Conservation (phyloP, 2,329 filamentous ascomycete species). For the Atkinsonella hypoxylon region DNA sequence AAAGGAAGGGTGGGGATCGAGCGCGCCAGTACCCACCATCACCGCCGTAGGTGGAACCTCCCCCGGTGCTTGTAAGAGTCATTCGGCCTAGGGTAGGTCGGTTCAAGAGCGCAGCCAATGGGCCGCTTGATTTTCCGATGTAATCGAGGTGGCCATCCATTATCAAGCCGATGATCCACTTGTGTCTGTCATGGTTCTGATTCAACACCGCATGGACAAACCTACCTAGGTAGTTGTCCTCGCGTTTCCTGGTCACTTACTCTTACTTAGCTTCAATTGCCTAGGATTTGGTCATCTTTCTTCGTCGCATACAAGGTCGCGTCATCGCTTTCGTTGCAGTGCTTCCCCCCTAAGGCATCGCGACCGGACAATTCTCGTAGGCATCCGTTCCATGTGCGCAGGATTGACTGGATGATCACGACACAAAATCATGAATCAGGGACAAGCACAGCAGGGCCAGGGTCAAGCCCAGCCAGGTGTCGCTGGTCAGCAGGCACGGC, state of each 20-base stretch:
- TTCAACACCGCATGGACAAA: no score
- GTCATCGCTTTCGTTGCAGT: background rate
- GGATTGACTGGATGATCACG: background rate
- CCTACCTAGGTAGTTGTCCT: no score
- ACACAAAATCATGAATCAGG: conserved; percentile 14
- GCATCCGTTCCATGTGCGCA: background rate
- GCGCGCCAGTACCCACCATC: no score
- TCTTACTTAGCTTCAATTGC: background rate
- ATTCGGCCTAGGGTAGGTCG: no score
- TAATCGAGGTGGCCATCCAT: background rate
- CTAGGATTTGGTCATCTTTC: no score
- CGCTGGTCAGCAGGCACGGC: conserved; percentile 15
- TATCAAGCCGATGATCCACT: no score
- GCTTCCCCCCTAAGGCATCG: background rate
- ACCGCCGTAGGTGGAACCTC: no score
- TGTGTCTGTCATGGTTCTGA: no score
- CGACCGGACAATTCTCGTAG: background rate
- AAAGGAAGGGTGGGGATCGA: no score
- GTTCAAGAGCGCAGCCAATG: no score
- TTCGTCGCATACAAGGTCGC: background rate
- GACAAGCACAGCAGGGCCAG: conserved; percentile 12
- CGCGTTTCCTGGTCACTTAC: background rate
- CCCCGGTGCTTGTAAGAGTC: no score
- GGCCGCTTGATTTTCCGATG: background rate
- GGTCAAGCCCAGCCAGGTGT: conserved; percentile 14